A percentile compares a stretch with the other conserved stretches of the same genome.
Evolutionary conservation across 257 asterid species (phyloP).

Genomic region (Capsicum chinense): DNA sequence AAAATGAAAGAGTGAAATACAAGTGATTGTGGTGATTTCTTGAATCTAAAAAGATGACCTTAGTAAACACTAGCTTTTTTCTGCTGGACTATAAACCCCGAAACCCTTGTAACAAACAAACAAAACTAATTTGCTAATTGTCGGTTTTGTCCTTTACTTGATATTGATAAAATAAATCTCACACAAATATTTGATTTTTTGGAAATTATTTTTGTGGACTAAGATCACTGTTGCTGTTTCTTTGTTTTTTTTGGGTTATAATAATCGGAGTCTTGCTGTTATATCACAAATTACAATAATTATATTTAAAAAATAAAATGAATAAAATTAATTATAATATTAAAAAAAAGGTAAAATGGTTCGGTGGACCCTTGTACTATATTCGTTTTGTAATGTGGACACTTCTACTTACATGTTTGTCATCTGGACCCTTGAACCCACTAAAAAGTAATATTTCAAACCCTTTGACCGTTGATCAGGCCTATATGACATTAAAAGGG

Average conservation of each 20-base stretch:
- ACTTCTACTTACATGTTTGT: too few relatives aligned
- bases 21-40: constrained; percentile 38
- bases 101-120: not conserved
- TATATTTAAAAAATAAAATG: too few relatives aligned
- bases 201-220: not conserved
- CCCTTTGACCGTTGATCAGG: too few relatives aligned
- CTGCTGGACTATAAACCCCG: not conserved
- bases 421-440: too few relatives aligned
- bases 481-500: too few relatives aligned
- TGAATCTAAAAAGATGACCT: constrained; percentile 16
- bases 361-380: too few relatives aligned
- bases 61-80: not conserved
- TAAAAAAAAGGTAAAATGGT: too few relatives aligned
- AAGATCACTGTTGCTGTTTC: not conserved
- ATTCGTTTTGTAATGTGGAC: too few relatives aligned
- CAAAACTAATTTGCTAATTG: not conserved
- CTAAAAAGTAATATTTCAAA: too few relatives aligned
- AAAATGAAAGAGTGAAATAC: constrained; percentile 1
- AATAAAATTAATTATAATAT: too few relatives aligned
- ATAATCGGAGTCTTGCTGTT: too few relatives aligned
- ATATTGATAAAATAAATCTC: not conserved
- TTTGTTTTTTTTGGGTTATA: not conserved
- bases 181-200: not conserved
- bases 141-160: constrained; percentile 3
- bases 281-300: too few relatives aligned